Percentiles rank a stretch among this genome's conserved stretches.
These are phyloP conservation scores for Plectosphaerella sp. DNA, from an alignment of 2,329 filamentous ascomycete genomes.

Conservation along the genomic window DNA sequence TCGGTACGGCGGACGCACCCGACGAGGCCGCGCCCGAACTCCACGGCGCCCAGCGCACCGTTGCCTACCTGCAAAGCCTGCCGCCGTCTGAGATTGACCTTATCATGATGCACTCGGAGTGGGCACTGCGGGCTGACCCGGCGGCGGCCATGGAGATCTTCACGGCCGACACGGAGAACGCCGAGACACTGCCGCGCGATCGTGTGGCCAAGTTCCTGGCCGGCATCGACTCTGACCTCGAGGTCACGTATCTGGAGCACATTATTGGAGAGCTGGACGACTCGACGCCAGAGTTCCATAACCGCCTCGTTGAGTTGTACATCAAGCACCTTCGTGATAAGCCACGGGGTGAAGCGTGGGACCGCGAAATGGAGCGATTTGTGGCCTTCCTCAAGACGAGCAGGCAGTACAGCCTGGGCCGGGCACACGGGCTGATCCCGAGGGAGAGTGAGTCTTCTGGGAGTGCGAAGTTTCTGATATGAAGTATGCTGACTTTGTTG, in stretches of 20 bases:
- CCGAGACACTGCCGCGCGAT: conserved; percentile 74
- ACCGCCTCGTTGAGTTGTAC: conserved; percentile 69
- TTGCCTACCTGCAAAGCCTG: conserved; percentile 85
- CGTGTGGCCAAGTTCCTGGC: conserved; percentile 71
- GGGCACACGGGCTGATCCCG: conserved; percentile 73
- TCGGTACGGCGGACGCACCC: conserved; percentile 58
- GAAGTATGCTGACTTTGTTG: background rate
- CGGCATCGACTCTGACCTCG: conserved; percentile 63
- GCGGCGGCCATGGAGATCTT: conserved; percentile 88
- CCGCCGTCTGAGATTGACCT: conserved; percentile 85
- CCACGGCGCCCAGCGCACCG: conserved; percentile 76
- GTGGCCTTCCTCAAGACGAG: conserved; percentile 73
- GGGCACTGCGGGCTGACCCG: conserved; percentile 72
- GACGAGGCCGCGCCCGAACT: conserved; percentile 52
- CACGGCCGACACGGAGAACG: conserved; percentile 88
- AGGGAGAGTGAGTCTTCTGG: conserved; percentile 59
- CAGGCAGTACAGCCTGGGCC: conserved; percentile 73
- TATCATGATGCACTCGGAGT: conserved; percentile 85
- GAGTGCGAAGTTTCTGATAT: background rate
- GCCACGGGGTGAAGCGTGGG: conserved; percentile 43
- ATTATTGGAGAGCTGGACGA: conserved; percentile 85
- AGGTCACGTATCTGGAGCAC: conserved; percentile 83
- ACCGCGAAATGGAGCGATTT: conserved; percentile 60
- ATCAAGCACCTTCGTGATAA: conserved; percentile 52
- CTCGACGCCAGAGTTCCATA: conserved; percentile 79